phyloP scores from a whole-genome alignment of 2,329 filamentous ascomycete genomes.

The Pseudogymnoascus destructans region DNA sequence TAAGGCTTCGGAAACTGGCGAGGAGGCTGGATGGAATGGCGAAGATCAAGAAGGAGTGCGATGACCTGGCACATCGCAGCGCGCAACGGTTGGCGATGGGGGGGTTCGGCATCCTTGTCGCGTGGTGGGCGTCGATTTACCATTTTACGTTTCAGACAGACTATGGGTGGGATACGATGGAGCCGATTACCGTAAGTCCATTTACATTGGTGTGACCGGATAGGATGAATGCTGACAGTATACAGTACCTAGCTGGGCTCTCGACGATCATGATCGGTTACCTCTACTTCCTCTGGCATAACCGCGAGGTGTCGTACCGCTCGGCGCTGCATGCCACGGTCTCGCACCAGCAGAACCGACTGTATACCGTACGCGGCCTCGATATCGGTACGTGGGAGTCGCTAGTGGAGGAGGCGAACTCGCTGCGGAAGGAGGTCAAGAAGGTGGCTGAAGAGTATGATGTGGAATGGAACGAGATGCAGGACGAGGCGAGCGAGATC shows the following conservation, averaged over 20 bases:
- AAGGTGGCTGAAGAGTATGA: constrained; percentile 75
- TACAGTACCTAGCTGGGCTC: constrained; percentile 65
- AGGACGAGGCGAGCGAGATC: constrained; percentile 58
- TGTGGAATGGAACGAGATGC: constrained; percentile 72
- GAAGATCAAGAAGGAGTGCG: constrained; percentile 69
- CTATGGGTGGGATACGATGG: constrained; percentile 80
- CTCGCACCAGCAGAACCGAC: constrained; percentile 57
- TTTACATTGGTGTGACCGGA: not conserved
- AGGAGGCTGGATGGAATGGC: constrained; percentile 55
- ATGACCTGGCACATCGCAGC: constrained; percentile 59
- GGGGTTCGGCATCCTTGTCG: constrained; percentile 58
- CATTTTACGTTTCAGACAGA: constrained; percentile 58
- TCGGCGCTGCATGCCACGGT: constrained; percentile 81
- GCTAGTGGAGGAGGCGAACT: constrained; percentile 67
- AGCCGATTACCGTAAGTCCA: constrained; percentile 55
- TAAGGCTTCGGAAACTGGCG: constrained; percentile 60
- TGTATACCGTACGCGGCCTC: constrained; percentile 67
- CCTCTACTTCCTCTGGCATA: constrained; percentile 88
- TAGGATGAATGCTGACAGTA: not conserved
- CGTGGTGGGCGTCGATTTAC: constrained; percentile 72
- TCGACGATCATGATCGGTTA: constrained; percentile 81
- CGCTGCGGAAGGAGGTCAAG: constrained; percentile 65
- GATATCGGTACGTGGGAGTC: constrained; percentile 65
- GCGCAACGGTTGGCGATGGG: constrained; percentile 69
- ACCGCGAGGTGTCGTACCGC: constrained; percentile 76